Evolutionary conservation across 2,329 filamentous ascomycete genomes (phyloP).

Genomic region (Fusarium goolgardi): DNA sequence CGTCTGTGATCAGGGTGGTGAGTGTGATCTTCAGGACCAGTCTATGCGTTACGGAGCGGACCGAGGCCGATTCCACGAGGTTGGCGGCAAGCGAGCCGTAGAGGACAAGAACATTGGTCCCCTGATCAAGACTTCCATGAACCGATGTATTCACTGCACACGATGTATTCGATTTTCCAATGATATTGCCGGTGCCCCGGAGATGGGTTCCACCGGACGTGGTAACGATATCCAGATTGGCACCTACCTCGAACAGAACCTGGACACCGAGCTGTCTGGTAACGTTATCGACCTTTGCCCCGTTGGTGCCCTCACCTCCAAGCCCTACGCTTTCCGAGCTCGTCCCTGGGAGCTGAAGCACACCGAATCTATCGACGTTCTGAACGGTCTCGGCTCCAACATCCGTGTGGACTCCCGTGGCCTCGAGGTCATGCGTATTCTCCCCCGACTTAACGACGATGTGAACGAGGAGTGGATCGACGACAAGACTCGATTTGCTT

Average conservation of each 20-base stretch:
- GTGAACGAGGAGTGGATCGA: conserved; percentile 99
- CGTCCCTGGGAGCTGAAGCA: conserved; percentile 98
- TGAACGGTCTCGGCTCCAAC: conserved; percentile 92
- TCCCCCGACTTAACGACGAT: conserved; percentile 95
- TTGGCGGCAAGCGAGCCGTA: conserved; percentile 94
- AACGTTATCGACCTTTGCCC: conserved; percentile 99
- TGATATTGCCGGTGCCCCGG: conserved; percentile 94
- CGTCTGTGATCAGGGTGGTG: conserved; percentile 98
- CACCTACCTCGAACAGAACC: conserved; percentile 93
- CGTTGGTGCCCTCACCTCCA: conserved; percentile 94
- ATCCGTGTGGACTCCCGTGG: conserved; percentile 94
- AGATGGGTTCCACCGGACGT: conserved; percentile 92
- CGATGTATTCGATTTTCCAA: conserved; percentile 98
- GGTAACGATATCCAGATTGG: conserved; percentile 98
- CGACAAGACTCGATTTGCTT: conserved; percentile 96
- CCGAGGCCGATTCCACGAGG: conserved; percentile 95
- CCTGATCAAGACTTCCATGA: conserved; percentile 99
- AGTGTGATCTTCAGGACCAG: conserved; percentile 99
- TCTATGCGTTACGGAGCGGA: conserved; percentile 99
- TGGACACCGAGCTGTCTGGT: conserved; percentile 93
- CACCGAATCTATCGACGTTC: conserved; percentile 93
- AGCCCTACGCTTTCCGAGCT: conserved; percentile 97
- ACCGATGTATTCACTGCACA: conserved; percentile 99
- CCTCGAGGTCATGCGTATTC: conserved; percentile 93
- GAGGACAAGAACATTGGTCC: conserved; percentile 99